Conservation (phyloP, 2,329 filamentous ascomycete genomes). For the Pseudocercospora fijiensis region DNA sequence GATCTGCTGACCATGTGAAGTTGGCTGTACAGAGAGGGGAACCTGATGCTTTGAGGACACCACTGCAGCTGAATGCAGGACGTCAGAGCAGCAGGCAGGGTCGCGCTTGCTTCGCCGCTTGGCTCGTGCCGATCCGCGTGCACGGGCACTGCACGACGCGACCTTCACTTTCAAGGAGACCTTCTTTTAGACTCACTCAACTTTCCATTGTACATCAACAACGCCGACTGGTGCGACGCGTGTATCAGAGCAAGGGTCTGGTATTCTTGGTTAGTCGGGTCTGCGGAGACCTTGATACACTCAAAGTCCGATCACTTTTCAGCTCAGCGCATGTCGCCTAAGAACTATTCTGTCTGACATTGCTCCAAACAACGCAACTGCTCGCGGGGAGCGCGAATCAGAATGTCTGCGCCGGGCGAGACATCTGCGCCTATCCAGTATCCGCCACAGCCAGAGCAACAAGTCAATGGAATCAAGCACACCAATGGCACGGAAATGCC, state of each 20-base stretch:
- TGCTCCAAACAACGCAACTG: not conserved
- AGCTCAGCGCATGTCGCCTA: not conserved
- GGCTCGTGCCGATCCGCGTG: conserved; percentile 1
- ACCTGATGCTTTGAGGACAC: conserved; percentile 3
- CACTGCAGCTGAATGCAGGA: not conserved
- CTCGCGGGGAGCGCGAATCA: not conserved
- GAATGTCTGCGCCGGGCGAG: conserved; percentile 13
- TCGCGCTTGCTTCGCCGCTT: conserved; percentile 1
- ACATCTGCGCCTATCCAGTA: not conserved
- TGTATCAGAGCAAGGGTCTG: not conserved
- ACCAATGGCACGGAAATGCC: conserved; percentile 12
- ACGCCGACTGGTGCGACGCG: not conserved
- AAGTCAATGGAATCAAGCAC: conserved; percentile 18
- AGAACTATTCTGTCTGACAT: not conserved
- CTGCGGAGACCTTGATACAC: not conserved
- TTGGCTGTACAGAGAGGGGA: conserved; percentile 8
- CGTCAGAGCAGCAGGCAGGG: not conserved
- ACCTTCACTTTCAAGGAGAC: not conserved
- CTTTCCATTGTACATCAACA: not conserved
- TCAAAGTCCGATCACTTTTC: not conserved
- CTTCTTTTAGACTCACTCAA: not conserved
- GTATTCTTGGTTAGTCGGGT: not conserved
- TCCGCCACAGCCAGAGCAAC: not conserved
- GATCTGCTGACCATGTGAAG: not conserved
- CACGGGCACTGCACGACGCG: conserved; percentile 2